phyloP scores from a whole-genome alignment of 1,284 basidiomycete species.

The Trichosporon sp. region DNA sequence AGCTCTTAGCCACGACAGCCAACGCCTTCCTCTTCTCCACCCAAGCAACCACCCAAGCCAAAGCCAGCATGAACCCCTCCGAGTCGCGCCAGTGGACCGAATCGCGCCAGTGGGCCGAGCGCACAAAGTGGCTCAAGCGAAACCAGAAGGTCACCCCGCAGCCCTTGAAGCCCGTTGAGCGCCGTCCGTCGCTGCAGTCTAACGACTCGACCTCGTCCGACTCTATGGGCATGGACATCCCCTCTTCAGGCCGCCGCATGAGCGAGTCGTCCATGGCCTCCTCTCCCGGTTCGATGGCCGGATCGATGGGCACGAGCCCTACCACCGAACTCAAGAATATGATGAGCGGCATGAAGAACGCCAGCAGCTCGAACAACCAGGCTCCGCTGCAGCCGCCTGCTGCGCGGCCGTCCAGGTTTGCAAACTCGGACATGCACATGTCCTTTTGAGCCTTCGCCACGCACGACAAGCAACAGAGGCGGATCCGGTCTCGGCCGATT shows the following conservation, averaged over 20 bases:
- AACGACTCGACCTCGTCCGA: background rate
- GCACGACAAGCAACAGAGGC: too few relatives aligned
- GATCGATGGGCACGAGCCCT: background rate
- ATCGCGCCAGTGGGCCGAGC: slow-evolving; percentile 1
- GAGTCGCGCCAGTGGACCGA: slow-evolving; percentile 3
- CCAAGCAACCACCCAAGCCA: background rate
- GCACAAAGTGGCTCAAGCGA: background rate
- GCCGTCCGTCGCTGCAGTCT: background rate
- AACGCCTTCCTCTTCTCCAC: background rate
- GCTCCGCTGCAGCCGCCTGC: background rate
- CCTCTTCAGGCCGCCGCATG: background rate
- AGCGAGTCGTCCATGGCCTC: background rate
- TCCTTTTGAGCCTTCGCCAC: too few relatives aligned
- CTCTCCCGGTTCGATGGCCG: background rate
- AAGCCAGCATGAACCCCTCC: background rate
- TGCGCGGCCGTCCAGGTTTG: background rate
- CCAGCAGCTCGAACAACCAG: background rate
- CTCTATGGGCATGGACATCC: background rate
- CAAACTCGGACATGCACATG: background rate
- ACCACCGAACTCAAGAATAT: background rate
- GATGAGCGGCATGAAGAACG: slow-evolving; percentile 4
- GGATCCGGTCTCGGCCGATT: too few relatives aligned
- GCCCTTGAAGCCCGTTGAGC: background rate
- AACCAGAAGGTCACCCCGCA: background rate
- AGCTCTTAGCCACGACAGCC: background rate